Conservation (phyloP, 176 grass and related monocot genomes). For the Eragrostis nindensis region DNA sequence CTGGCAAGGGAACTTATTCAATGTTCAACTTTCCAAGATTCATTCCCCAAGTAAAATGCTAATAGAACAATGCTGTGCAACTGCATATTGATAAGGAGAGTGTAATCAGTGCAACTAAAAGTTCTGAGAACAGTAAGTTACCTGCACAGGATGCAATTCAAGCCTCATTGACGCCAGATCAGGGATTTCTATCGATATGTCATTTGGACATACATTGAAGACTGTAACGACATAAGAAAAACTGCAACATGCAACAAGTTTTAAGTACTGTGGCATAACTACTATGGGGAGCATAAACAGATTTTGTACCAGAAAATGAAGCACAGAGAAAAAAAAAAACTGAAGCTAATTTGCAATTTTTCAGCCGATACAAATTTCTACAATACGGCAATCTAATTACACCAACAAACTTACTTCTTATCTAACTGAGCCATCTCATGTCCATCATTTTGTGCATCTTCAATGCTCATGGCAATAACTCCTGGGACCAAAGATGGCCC, state of each 20-base stretch:
- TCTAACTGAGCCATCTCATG: constrained; percentile 68
- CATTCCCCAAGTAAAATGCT: not conserved
- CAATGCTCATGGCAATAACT: constrained; percentile 79
- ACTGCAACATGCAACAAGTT: constrained; percentile 40
- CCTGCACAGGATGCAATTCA: constrained; percentile 84
- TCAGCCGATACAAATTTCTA: not conserved
- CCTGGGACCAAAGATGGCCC: constrained; percentile 66
- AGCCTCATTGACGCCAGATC: constrained; percentile 54
- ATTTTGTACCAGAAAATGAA: constrained; percentile 3
- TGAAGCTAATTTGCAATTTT: not conserved
- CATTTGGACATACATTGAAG: constrained; percentile 72
- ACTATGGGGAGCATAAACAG: not conserved
- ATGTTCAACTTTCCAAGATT: not conserved
- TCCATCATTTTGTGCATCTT: constrained; percentile 62
- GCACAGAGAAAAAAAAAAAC: not conserved
- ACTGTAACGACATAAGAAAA: constrained; percentile 66
- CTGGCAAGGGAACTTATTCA: not conserved
- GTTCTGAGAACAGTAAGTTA: constrained; percentile 29
- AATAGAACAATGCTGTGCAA: constrained; percentile 5
- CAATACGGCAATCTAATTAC: not conserved
- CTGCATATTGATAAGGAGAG: not conserved
- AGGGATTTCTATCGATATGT: constrained; percentile 62
- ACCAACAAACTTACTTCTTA: constrained; percentile 46
- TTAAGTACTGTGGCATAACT: constrained; percentile 25
- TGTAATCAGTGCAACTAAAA: not conserved